Evolutionary conservation across 192 early-diverging fungal species (phyloP).

Genomic region (Backusella westeae): DNA sequence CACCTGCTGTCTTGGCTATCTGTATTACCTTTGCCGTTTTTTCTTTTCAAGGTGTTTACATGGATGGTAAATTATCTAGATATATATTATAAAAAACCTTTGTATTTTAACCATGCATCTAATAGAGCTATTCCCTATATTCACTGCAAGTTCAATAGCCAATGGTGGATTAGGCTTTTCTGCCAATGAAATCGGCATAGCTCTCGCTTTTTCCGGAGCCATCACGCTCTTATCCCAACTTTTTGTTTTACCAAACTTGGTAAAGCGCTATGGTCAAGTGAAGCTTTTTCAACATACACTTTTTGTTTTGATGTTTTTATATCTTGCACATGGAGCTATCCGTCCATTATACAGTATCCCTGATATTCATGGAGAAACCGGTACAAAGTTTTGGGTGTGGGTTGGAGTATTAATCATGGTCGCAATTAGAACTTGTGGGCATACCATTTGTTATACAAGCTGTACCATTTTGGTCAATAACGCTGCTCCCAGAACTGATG

Average conservation of each 20-base stretch:
- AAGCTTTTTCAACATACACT: constrained; percentile 40
- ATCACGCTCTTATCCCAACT: constrained; percentile 50
- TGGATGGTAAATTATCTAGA: constrained; percentile 20
- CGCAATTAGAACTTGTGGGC: constrained; percentile 18
- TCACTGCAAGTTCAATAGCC: constrained; percentile 16
- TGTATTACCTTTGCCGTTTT: constrained; percentile 18
- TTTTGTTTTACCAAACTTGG: constrained; percentile 41
- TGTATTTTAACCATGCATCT: neutral
- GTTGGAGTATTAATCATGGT: constrained; percentile 19
- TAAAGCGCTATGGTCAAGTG: constrained; percentile 42
- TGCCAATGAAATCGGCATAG: constrained; percentile 45
- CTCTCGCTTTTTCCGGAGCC: constrained; percentile 41
- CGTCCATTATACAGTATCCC: constrained; percentile 24
- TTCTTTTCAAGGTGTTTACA: constrained; percentile 22
- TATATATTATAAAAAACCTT: too few relatives aligned
- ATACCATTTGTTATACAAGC: constrained; percentile 38
- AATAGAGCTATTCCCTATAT: constrained; percentile 20
- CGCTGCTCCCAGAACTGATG: constrained; percentile 37
- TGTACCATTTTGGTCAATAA: constrained; percentile 50
- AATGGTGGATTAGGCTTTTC: constrained; percentile 53
- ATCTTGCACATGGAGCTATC: constrained; percentile 14
- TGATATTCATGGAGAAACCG: constrained; percentile 14
- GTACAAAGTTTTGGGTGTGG: constrained; percentile 28
- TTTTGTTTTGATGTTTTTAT: constrained; percentile 6
- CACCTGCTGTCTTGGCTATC: constrained; percentile 17